Evolutionary conservation across 352 stramenopile genomes (phyloP), one percentile per base, ranked within the genome.

Genomic region (Globisporangium rhizosaccharum): DNA sequence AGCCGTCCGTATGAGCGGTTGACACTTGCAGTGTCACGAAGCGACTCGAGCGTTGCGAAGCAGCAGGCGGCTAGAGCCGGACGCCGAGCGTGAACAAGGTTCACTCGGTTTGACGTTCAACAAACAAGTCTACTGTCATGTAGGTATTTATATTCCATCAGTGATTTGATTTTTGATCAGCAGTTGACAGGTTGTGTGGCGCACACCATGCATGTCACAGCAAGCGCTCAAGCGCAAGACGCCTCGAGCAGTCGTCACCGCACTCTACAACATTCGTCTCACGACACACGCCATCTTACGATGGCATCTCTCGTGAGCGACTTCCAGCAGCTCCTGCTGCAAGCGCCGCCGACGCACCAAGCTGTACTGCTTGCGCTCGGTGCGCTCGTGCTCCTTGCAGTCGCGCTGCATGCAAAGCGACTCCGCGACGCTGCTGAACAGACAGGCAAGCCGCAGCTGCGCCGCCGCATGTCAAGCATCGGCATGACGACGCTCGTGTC

Each of bases 401-500:
- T 66, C 30, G 57, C 49, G 25, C 25, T 75, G 37, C 51, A 57
- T 28, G 37, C 59, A 15, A 58, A 56, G 46, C 41, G 30, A 8
- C 26, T 54, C 36, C 59, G 53, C 17, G 33, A 44, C 2, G 20
- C 48, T 8, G 39, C 53, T 14, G n/a, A 28, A 10, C 15, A 14
- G 55, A n/a, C 61, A 51, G 44, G 51, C 59, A 66, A 61, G 51
- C 65, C 82, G 25, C 75, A 72, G 49, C 25, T 65, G n/a, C 45
- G 52, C 2, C 79, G 82, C 23, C 80, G 80, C 54, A 83, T 92
- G 67, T 85, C 71, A 23, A 87, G 72, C 63, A 88, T 90, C 36
- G 83, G 83, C 26, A 65, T 86, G 39, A 79, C 81, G 30, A 92
- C 83, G 53, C 67, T 89, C 5, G 69, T 88, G 20, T 85, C 80